phyloP scores from a whole-genome alignment of 768 basidiomycete genomes.

The Xanthoconium stramineum region DNA sequence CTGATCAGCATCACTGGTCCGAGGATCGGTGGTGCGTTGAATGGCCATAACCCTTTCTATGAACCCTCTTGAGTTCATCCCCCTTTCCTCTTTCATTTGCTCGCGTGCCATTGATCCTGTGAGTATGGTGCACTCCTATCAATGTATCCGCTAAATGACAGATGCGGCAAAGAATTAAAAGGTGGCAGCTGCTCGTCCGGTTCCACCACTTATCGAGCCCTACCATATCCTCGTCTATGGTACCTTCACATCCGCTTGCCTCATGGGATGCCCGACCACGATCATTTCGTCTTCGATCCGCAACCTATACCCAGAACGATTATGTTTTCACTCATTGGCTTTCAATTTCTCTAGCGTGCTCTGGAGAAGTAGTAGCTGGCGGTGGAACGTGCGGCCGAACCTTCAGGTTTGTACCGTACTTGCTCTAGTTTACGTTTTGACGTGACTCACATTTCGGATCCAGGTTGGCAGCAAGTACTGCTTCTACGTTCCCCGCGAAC shows the following conservation, averaged over 20 bases:
- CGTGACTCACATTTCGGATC: conserved; percentile 13
- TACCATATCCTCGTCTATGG: not conserved
- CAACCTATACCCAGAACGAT: not conserved
- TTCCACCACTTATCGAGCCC: not conserved
- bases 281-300: conserved; percentile 1
- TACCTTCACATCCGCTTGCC: conserved; percentile 7
- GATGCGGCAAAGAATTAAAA: not conserved
- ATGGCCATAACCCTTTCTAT: not conserved
- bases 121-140: not conserved
- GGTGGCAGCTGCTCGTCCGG: not conserved
- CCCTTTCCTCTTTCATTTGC: not conserved
- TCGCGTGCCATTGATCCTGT: not conserved
- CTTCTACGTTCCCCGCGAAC: conserved; percentile 6
- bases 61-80: conserved; percentile 1
- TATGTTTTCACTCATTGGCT: not conserved
- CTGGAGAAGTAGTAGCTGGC: not conserved
- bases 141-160: not conserved
- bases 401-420: not conserved
- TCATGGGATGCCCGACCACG: conserved; percentile 1
- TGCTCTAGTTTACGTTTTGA: not conserved
- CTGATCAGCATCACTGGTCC: not conserved
- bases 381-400: conserved; percentile 1
- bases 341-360: not conserved
- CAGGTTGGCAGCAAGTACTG: conserved; percentile 4
- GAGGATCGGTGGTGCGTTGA: conserved; percentile 15